Conservation (phyloP, 2,329 filamentous ascomycete species). For the Madurella fahalii region DNA sequence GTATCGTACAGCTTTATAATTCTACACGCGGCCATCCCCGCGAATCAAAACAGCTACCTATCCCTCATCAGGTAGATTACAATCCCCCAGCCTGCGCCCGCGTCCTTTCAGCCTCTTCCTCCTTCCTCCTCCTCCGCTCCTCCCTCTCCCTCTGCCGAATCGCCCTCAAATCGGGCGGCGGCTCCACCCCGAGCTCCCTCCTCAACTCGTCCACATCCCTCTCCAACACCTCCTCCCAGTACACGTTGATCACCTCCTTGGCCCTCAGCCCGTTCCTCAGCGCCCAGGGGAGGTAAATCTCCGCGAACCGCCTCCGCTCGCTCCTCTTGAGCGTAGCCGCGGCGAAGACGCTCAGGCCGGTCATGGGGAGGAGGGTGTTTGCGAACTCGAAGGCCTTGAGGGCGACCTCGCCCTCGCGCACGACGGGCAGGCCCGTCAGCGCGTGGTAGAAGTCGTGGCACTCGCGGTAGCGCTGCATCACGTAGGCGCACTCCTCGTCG, state of each 20-base stretch:
- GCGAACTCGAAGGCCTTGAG: constrained; percentile 97
- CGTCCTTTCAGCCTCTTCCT: constrained; percentile 27
- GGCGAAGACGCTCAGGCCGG: constrained; percentile 77
- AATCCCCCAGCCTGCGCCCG: background rate
- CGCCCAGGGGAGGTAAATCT: constrained; percentile 85
- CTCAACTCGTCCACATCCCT: constrained; percentile 76
- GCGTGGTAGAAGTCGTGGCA: constrained; percentile 98
- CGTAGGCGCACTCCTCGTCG: constrained; percentile 92
- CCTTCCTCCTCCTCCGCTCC: constrained; percentile 63
- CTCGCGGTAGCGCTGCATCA: constrained; percentile 97
- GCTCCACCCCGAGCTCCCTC: constrained; percentile 73
- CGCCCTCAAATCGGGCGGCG: constrained; percentile 77
- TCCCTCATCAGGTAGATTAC: background rate
- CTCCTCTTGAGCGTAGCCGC: constrained; percentile 81
- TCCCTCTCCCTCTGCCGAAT: constrained; percentile 68
- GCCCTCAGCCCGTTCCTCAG: constrained; percentile 72
- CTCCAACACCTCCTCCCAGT: constrained; percentile 93
- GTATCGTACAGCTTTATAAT: constrained; percentile 10
- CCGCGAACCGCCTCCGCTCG: constrained; percentile 71
- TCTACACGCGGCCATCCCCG: background rate
- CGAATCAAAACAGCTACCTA: background rate
- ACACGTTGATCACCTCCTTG: constrained; percentile 87
- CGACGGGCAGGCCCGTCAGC: constrained; percentile 81
- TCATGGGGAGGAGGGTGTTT: constrained; percentile 94
- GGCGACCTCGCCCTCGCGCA: constrained; percentile 95